phyloP scores from a whole-genome alignment of 2,329 filamentous ascomycete species.

The Fusarium illudens region DNA sequence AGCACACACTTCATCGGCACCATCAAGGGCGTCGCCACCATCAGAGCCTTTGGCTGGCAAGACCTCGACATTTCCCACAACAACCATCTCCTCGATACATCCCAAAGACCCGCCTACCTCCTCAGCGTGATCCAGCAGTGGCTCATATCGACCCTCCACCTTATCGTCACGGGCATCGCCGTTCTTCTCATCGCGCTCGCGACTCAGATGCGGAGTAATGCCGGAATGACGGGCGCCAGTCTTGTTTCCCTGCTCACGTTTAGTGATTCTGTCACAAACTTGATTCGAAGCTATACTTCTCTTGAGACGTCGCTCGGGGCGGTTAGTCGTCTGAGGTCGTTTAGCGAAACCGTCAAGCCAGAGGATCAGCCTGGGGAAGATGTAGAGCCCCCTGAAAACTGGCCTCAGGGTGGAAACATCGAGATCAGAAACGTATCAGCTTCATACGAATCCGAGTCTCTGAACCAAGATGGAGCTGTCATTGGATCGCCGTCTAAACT shows the following conservation, averaged over 20 bases:
- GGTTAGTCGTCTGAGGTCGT: conserved; percentile 34
- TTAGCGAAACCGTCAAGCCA: conserved; percentile 37
- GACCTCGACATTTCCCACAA: conserved; percentile 50
- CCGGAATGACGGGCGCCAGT: conserved; percentile 51
- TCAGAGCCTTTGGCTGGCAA: conserved; percentile 65
- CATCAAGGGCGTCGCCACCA: conserved; percentile 62
- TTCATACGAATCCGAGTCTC: conserved; percentile 39
- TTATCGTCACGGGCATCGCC: conserved; percentile 59
- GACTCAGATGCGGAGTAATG: conserved; percentile 51
- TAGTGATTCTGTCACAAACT: conserved; percentile 29
- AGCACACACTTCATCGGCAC: conserved; percentile 64
- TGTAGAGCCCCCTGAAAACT: conserved; percentile 33
- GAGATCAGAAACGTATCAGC: conserved; percentile 46
- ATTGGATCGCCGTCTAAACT: conserved; percentile 17
- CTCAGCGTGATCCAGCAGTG: conserved; percentile 66
- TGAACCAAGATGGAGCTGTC: background rate
- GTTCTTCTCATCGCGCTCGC: conserved; percentile 57
- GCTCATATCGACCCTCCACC: conserved; percentile 60
- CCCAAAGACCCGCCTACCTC: conserved; percentile 66
- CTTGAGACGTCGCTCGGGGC: conserved; percentile 38
- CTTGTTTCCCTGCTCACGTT: conserved; percentile 51
- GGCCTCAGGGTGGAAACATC: conserved; percentile 46
- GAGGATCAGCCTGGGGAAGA: conserved; percentile 36
- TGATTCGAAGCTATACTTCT: conserved; percentile 35
- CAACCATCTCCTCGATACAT: conserved; percentile 58